These are phyloP conservation scores for Hymenoscyphus linearis DNA, from an alignment of 2,329 filamentous ascomycete species.

Conservation along the genomic window DNA sequence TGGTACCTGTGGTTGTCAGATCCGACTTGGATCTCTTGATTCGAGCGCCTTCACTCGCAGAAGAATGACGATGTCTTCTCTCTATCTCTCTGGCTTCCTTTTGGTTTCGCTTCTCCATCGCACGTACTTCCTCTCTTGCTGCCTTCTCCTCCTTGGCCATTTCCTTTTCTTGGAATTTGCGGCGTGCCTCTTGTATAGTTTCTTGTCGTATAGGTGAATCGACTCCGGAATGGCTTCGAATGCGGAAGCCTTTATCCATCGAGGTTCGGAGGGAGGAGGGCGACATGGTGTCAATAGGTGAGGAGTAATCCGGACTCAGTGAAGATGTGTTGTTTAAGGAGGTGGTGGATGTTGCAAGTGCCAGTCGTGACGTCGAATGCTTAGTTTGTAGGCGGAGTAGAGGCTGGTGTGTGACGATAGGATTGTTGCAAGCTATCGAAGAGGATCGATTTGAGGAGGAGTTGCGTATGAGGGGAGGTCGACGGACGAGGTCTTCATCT, in stretches of 20 bases:
- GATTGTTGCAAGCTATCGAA: conserved; percentile 18
- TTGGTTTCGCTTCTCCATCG: conserved; percentile 52
- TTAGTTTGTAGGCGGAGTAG: conserved; percentile 27
- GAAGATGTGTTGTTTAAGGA: conserved; percentile 18
- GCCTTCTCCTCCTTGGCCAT: conserved; percentile 57
- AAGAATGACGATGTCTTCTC: conserved; percentile 32
- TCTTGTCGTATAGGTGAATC: conserved; percentile 50
- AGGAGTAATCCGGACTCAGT: conserved; percentile 22
- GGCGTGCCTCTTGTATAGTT: conserved; percentile 55
- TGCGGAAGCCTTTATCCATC: conserved; percentile 53
- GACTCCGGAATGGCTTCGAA: conserved; percentile 56
- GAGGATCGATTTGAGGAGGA: conserved; percentile 23
- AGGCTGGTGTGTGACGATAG: conserved; percentile 14
- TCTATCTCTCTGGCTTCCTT: conserved; percentile 51
- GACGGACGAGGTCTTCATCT: conserved; percentile 24
- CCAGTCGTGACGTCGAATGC: conserved; percentile 23
- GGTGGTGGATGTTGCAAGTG: conserved; percentile 25
- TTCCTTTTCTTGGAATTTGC: conserved; percentile 59
- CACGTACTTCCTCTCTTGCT: conserved; percentile 52
- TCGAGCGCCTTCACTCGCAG: conserved; percentile 37
- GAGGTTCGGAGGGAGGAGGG: conserved; percentile 51
- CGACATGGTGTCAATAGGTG: conserved; percentile 26
- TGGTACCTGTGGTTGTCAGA: conserved; percentile 16
- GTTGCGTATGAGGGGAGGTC: conserved; percentile 18
- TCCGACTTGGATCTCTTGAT: conserved; percentile 35